Evolutionary conservation across 2,329 filamentous ascomycete species (phyloP).

Genomic region (Capronia coronata): DNA sequence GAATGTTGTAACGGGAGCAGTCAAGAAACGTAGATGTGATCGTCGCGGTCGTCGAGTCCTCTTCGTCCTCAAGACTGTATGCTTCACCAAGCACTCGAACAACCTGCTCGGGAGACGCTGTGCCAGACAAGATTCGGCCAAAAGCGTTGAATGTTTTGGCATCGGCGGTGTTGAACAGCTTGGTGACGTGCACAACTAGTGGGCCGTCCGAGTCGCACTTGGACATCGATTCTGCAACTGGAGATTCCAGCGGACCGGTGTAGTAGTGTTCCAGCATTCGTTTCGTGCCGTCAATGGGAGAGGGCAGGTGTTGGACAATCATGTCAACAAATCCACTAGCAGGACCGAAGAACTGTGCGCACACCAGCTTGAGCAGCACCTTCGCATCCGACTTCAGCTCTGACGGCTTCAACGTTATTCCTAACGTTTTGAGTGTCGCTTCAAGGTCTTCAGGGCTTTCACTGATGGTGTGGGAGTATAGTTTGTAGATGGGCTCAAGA

Average conservation of each 20-base stretch:
- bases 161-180: conserved; percentile 83
- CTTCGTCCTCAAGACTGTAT: conserved; percentile 93
- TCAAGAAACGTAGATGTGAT: conserved; percentile 83
- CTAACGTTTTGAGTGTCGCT: conserved; percentile 67
- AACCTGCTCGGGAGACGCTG: conserved; percentile 70
- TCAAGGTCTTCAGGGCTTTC: conserved; percentile 80
- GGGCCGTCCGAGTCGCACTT: conserved; percentile 84
- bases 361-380: conserved; percentile 79
- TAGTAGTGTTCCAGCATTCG: conserved; percentile 79
- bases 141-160: conserved; percentile 88
- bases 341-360: conserved; percentile 89
- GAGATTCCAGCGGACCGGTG: conserved; percentile 79
- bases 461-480: conserved; percentile 91
- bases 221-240: conserved; percentile 71
- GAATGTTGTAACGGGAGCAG: conserved; percentile 87
- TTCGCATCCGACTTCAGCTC: conserved; percentile 88
- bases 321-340: conserved; percentile 92
- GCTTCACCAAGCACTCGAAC: conserved; percentile 91
- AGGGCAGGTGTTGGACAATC: conserved; percentile 83
- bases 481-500: conserved; percentile 93
- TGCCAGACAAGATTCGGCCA: conserved; percentile 87
- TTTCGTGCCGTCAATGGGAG: conserved; percentile 70
- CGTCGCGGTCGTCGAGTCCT: conserved; percentile 87
- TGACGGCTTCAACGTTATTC: conserved; percentile 82
- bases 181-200: conserved; percentile 84